A percentile compares a stretch with the other conserved stretches of the same genome.
phyloP scores from a whole-genome alignment of 345 rosid species.

The Jatropha curcas region DNA sequence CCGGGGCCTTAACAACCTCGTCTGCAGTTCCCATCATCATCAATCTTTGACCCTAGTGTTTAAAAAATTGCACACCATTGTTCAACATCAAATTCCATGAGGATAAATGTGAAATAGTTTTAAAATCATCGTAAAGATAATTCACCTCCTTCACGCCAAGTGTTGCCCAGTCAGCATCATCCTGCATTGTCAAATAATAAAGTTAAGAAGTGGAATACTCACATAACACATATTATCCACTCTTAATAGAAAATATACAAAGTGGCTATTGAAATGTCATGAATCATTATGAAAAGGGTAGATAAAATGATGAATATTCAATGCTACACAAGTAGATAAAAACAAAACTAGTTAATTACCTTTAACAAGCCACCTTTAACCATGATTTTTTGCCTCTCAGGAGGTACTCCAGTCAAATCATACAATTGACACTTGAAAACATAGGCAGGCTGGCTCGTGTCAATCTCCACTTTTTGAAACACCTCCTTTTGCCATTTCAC shows the following conservation, averaged over 20 bases:
- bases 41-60: conserved; percentile 81
- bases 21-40: conserved; percentile 99
- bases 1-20: conserved; percentile 94
- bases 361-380: conserved; percentile 92
- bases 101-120: neutral
- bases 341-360: conserved; percentile 41
- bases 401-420: conserved; percentile 93
- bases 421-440: conserved; percentile 89
- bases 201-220: conserved; percentile 2
- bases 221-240: conserved; percentile 9
- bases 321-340: neutral
- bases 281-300: conserved; percentile 1
- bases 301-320: neutral
- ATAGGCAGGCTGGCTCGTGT: conserved; percentile 67
- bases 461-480: conserved; percentile 75
- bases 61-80: neutral
- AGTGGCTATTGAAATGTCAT: neutral
- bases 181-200: conserved; percentile 47
- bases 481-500: conserved; percentile 97
- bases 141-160: conserved; percentile 80
- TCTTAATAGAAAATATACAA: neutral
- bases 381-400: conserved; percentile 97
- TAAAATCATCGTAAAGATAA: conserved; percentile 14
- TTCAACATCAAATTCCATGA: neutral
- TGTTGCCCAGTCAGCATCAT: conserved; percentile 86